A percentile compares a stretch with the other conserved stretches of the same genome.
Evolutionary conservation across 1,139 yeast species (phyloP).

Genomic region (Sugiyamaella neomexicana): DNA sequence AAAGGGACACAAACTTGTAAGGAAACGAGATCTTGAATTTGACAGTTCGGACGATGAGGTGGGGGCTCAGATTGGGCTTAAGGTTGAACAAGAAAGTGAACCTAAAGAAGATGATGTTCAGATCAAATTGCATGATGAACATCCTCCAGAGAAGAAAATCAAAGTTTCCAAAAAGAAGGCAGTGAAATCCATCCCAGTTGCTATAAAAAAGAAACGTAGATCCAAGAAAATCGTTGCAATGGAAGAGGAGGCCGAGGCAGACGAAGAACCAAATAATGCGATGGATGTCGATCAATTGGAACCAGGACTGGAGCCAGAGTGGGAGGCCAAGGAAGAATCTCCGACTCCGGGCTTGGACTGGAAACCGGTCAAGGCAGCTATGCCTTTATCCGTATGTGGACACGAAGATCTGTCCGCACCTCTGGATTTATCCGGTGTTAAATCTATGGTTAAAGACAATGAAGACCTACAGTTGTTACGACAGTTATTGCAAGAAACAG

Average conservation of each 20-base stretch:
- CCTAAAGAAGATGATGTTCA: constrained; percentile 20
- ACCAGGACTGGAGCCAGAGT: constrained; percentile 1
- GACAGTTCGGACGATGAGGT: constrained; percentile 32
- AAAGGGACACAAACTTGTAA: constrained; percentile 12
- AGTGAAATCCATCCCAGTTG: neutral
- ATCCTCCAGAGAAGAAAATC: constrained; percentile 21
- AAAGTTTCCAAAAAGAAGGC: constrained; percentile 25
- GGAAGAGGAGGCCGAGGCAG: constrained; percentile 1
- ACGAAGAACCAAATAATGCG: constrained; percentile 1
- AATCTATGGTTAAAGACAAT: constrained; percentile 60
- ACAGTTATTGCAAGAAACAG: constrained; percentile 45
- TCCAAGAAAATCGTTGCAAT: constrained; percentile 10
- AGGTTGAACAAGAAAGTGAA: constrained; percentile 20
- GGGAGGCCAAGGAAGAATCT: constrained; percentile 35
- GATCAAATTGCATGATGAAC: constrained; percentile 14
- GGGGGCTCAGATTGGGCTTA: constrained; percentile 24
- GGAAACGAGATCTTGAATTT: constrained; percentile 31
- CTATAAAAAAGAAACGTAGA: constrained; percentile 3
- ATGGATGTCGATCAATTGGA: constrained; percentile 11
- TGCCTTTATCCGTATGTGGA: constrained; percentile 54
- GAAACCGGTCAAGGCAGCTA: constrained; percentile 28
- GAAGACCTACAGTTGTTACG: constrained; percentile 66
- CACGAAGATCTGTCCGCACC: constrained; percentile 41
- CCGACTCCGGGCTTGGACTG: constrained; percentile 33
- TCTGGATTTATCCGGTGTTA: constrained; percentile 50